These are phyloP conservation scores for Psidium guajava DNA, from an alignment of 345 rosid species.

Conservation along the genomic window DNA sequence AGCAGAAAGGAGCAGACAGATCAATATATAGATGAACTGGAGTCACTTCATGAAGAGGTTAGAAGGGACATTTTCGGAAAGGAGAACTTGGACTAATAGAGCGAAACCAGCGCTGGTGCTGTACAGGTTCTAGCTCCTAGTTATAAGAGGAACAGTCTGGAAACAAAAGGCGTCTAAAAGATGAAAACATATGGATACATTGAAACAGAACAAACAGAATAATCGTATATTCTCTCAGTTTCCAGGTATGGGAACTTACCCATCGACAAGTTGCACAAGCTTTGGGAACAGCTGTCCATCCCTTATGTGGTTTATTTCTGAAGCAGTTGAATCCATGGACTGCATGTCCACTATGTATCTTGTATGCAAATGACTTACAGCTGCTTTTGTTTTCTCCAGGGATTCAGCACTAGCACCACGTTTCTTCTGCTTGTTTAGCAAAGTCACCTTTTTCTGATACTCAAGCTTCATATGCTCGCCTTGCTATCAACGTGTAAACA, in stretches of 20 bases:
- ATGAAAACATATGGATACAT: neutral
- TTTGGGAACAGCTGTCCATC: constrained; percentile 81
- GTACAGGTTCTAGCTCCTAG: neutral
- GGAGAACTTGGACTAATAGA: neutral
- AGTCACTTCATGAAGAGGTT: neutral
- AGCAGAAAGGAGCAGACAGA: neutral
- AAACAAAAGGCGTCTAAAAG: neutral
- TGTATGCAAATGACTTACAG: constrained; percentile 84
- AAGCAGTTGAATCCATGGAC: constrained; percentile 89
- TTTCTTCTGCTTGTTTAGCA: constrained; percentile 72
- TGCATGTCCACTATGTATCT: constrained; percentile 98
- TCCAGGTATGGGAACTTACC: constrained; percentile 29
- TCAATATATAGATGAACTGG: neutral
- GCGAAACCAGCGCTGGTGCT: neutral
- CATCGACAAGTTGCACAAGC: constrained; percentile 63
- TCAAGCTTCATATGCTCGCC: constrained; percentile 94
- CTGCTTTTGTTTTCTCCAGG: constrained; percentile 90
- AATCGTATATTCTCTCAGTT: neutral
- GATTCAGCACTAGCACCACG: constrained; percentile 66
- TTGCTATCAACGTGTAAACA: constrained; percentile 35
- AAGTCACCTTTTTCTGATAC: constrained; percentile 68
- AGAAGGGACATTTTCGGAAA: neutral
- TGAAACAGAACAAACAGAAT: neutral
- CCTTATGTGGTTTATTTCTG: constrained; percentile 80
- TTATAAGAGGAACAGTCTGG: neutral